Percentiles rank a stretch among this genome's conserved stretches.
Conservation (phyloP, 306 rosid species). For the Rosa multiflora region DNA sequence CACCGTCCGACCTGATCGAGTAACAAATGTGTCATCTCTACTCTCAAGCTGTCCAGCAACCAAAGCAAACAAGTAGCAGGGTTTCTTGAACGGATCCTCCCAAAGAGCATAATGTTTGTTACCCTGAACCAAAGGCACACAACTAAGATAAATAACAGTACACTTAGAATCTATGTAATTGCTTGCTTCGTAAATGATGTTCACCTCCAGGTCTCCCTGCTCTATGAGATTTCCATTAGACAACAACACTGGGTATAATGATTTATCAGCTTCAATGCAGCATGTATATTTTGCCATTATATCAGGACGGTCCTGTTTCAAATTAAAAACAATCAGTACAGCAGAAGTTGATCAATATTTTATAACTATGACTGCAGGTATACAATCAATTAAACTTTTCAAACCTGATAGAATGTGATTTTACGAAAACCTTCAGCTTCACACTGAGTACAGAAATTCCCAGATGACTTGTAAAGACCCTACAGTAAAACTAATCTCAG, state of each 20-base stretch:
- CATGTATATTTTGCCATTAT: conserved; percentile 94
- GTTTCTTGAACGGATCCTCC: conserved; percentile 99
- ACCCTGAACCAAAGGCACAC: conserved; percentile 55
- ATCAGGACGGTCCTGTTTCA: conserved; percentile 92
- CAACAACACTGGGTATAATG: conserved; percentile 84
- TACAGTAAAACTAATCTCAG: conserved; percentile 37
- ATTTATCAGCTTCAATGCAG: conserved; percentile 78
- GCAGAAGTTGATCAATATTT: conserved; percentile 17
- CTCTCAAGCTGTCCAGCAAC: conserved; percentile 93
- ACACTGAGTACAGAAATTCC: conserved; percentile 97
- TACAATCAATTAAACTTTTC: conserved; percentile 8
- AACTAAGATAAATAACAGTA: conserved; percentile 19
- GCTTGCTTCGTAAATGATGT: conserved; percentile 21
- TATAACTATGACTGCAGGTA: conserved; percentile 9
- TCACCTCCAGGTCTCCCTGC: conserved; percentile 87
- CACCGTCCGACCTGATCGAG: conserved; percentile 79
- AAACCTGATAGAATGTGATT: conserved; percentile 90
- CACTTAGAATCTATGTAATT: conserved; percentile 16
- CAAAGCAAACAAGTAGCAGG: conserved; percentile 97
- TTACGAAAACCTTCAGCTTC: conserved; percentile 99
- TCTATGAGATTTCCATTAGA: conserved; percentile 91
- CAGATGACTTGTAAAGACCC: conserved; percentile 95
- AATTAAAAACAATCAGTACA: conserved; percentile 33
- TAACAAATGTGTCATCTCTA: conserved; percentile 73
- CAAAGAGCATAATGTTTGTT: conserved; percentile 88